Conservation (phyloP, 2,329 filamentous ascomycete genomes). For the Rugonectria rugulosa region DNA sequence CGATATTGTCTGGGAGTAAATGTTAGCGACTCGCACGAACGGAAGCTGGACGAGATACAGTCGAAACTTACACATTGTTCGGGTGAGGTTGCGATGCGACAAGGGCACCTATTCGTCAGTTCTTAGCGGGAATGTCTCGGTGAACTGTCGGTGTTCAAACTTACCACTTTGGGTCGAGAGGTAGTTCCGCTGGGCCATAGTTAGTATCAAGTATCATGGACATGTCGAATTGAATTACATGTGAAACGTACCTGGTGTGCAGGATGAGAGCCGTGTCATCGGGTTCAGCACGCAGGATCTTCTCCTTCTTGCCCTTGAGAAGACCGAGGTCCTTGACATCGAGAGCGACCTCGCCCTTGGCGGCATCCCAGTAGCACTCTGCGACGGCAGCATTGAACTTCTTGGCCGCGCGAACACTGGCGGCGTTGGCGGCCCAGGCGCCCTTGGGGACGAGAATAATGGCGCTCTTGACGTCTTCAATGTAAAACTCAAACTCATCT, state of each 20-base stretch:
- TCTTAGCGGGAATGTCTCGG: constrained; percentile 16
- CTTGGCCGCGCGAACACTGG: constrained; percentile 78
- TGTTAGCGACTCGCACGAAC: constrained; percentile 14
- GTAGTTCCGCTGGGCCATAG: constrained; percentile 70
- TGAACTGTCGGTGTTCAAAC: constrained; percentile 37
- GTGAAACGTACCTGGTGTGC: constrained; percentile 67
- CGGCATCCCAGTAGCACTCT: constrained; percentile 81
- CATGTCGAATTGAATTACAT: not conserved
- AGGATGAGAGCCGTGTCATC: constrained; percentile 83
- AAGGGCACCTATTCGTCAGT: constrained; percentile 67
- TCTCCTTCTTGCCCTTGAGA: constrained; percentile 56
- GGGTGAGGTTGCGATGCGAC: constrained; percentile 80
- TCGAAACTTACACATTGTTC: constrained; percentile 71
- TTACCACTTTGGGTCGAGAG: constrained; percentile 81
- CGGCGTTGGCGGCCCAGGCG: constrained; percentile 69
- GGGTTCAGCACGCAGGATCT: constrained; percentile 62
- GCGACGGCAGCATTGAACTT: constrained; percentile 86
- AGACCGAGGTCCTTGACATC: constrained; percentile 81
- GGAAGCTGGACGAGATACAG: constrained; percentile 33
- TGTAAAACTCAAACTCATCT: constrained; percentile 91
- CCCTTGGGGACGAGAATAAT: constrained; percentile 79
- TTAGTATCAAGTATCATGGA: constrained; percentile 32
- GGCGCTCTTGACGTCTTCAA: constrained; percentile 83
- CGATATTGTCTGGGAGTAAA: constrained; percentile 70
- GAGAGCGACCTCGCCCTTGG: constrained; percentile 70